Conservation (phyloP, 257 asterid species). For the Lycium barbarum region DNA sequence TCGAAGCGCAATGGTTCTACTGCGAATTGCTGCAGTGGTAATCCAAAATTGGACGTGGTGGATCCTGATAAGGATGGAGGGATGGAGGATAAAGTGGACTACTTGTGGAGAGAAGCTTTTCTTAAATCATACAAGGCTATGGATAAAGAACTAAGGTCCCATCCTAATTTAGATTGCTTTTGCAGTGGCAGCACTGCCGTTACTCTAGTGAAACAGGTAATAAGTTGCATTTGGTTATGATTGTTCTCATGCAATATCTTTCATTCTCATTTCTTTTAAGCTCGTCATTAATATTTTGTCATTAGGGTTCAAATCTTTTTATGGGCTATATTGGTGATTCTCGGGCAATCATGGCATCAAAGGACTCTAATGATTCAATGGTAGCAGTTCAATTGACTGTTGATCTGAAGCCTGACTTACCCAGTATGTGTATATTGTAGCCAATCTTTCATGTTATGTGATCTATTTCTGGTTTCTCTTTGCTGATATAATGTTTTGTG, state of each 20-base stretch:
- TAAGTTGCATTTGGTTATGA: slow-evolving; percentile 6
- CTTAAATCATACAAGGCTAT: slow-evolving; percentile 85
- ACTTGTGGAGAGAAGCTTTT: slow-evolving; percentile 86
- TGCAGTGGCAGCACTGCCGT: slow-evolving; percentile 99
- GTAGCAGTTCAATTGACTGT: slow-evolving; percentile 91
- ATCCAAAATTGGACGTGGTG: slow-evolving; percentile 65
- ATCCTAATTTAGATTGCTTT: slow-evolving; percentile 90
- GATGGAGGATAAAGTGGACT: slow-evolving; percentile 60
- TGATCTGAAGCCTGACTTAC: slow-evolving; percentile 95
- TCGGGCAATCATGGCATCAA: slow-evolving; percentile 90
- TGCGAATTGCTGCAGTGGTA: slow-evolving; percentile 68
- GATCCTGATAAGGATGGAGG: slow-evolving; percentile 62
- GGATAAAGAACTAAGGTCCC: slow-evolving; percentile 94
- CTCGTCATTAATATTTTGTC: slow-evolving; percentile 28
- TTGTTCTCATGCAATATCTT: slow-evolving; percentile 6
- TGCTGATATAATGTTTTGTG: slow-evolving; percentile 21
- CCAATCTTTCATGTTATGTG: not conserved
- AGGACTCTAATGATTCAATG: slow-evolving; percentile 74
- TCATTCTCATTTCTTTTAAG: not conserved
- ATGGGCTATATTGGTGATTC: slow-evolving; percentile 96
- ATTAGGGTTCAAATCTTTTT: slow-evolving; percentile 83
- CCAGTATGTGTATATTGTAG: slow-evolving; percentile 54
- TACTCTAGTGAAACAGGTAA: slow-evolving; percentile 83
- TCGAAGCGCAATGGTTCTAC: slow-evolving; percentile 59
- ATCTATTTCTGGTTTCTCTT: slow-evolving; percentile 16